Percentiles rank a stretch among this genome's conserved stretches.
phyloP scores from a whole-genome alignment of 306 rosid genomes.

The Dalbergia cochinchinensis region DNA sequence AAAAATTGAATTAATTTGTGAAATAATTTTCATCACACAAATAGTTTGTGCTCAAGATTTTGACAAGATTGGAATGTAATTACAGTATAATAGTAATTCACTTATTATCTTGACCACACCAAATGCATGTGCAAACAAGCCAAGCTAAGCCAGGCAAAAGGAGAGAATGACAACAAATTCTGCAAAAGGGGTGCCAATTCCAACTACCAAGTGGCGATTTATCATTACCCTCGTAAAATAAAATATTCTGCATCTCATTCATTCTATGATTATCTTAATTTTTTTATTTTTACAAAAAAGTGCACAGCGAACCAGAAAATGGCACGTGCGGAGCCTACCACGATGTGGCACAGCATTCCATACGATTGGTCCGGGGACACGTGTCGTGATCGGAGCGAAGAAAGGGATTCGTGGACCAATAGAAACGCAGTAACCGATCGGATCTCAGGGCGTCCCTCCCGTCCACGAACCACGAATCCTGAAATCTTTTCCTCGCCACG shows the following conservation, averaged over 20 bases:
- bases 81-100: background rate
- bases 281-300: background rate
- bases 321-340: constrained; percentile 21
- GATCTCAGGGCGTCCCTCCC: constrained; percentile 62
- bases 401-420: constrained; percentile 50
- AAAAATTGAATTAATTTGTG: background rate
- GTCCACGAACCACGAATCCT: constrained; percentile 88
- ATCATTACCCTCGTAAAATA: background rate
- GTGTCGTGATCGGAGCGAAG: constrained; percentile 11
- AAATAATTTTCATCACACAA: background rate
- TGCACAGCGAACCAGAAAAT: background rate
- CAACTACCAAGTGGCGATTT: background rate
- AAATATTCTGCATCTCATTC: background rate
- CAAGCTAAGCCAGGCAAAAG: background rate
- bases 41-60: background rate
- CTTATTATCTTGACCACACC: background rate
- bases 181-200: background rate
- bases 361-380: constrained; percentile 25
- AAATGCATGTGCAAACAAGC: background rate
- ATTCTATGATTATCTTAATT: background rate
- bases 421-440: constrained; percentile 61
- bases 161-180: no score
- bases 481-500: constrained; percentile 60
- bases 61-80: background rate
- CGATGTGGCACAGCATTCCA: background rate